These are phyloP conservation scores for Butyriboletus loyo DNA, from an alignment of 768 basidiomycete genomes.

Conservation along the genomic window DNA sequence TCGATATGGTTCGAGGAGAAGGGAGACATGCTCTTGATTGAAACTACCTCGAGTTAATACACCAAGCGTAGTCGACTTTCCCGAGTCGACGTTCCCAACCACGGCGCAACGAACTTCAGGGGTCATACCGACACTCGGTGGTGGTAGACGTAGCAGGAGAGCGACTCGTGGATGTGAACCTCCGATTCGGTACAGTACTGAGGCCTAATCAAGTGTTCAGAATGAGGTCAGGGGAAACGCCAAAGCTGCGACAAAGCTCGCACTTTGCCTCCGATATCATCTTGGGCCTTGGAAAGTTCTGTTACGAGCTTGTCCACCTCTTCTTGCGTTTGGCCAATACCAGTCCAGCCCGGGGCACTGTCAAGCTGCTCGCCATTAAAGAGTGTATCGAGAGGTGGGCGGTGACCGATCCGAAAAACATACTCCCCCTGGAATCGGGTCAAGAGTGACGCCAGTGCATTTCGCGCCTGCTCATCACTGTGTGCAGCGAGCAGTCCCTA, in stretches of 20 bases:
- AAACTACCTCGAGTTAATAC: conserved; percentile 85
- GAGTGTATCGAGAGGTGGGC: conserved; percentile 55
- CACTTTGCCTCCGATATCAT: conserved; percentile 83
- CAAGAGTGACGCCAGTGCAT: conserved; percentile 61
- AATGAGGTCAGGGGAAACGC: background rate
- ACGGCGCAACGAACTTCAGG: conserved; percentile 95
- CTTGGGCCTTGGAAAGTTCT: conserved; percentile 48
- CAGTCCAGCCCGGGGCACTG: conserved; percentile 53
- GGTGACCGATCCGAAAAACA: conserved; percentile 68
- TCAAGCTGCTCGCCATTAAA: conserved; percentile 50
- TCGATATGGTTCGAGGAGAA: conserved; percentile 4
- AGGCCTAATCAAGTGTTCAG: conserved; percentile 40
- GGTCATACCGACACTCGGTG: conserved; percentile 70
- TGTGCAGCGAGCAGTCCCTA: conserved; percentile 43
- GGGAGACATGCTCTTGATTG: conserved; percentile 18
- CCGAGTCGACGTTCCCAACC: conserved; percentile 92
- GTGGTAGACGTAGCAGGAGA: conserved; percentile 70
- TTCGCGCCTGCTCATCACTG: conserved; percentile 56
- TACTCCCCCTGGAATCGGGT: conserved; percentile 73
- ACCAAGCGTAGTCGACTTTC: conserved; percentile 92
- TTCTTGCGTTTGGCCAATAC: conserved; percentile 45
- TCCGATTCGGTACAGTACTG: conserved; percentile 48
- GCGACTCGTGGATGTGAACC: conserved; percentile 52
- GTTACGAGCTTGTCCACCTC: conserved; percentile 49
- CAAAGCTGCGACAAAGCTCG: conserved; percentile 1